Percentiles rank a stretch among this genome's conserved stretches.
phyloP scores from a whole-genome alignment of 2,329 filamentous ascomycete genomes.

The Reticulascus tulasneorum region DNA sequence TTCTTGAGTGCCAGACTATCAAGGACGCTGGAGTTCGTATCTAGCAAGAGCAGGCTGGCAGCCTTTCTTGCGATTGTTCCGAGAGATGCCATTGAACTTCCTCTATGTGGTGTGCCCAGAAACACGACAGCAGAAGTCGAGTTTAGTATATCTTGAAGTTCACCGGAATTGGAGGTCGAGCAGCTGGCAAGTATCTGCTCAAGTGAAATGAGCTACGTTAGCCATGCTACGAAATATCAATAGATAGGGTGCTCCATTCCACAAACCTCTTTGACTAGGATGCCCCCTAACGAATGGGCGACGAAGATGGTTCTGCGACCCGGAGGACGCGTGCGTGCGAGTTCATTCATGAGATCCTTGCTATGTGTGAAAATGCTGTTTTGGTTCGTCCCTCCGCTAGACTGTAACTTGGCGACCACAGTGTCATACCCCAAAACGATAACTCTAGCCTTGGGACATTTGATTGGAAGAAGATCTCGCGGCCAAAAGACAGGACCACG shows the following conservation, averaged over 20 bases:
- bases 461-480: slow-evolving; percentile 5
- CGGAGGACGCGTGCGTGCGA: neutral
- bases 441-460: slow-evolving; percentile 6
- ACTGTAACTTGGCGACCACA: slow-evolving; percentile 3
- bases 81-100: slow-evolving; percentile 9
- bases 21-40: slow-evolving; percentile 8
- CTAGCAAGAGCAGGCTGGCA: slow-evolving; percentile 5
- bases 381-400: slow-evolving; percentile 3
- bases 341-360: slow-evolving; percentile 9
- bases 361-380: slow-evolving; percentile 8
- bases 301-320: slow-evolving; percentile 10
- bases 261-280: slow-evolving; percentile 15
- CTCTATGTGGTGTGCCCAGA: slow-evolving; percentile 15
- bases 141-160: slow-evolving; percentile 5
- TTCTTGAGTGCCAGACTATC: slow-evolving; percentile 7
- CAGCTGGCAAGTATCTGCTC: slow-evolving; percentile 1
- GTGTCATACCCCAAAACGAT: slow-evolving; percentile 13
- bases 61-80: slow-evolving; percentile 2
- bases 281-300: slow-evolving; percentile 12
- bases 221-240: too few species aligned
- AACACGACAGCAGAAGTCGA: slow-evolving; percentile 11
- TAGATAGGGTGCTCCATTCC: too few species aligned
- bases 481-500: slow-evolving; percentile 14
- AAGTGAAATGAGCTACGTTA: too few species aligned
- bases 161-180: neutral